phyloP scores from a whole-genome alignment of 2,329 filamentous ascomycete genomes.

The Xylaria hypoxylon region DNA sequence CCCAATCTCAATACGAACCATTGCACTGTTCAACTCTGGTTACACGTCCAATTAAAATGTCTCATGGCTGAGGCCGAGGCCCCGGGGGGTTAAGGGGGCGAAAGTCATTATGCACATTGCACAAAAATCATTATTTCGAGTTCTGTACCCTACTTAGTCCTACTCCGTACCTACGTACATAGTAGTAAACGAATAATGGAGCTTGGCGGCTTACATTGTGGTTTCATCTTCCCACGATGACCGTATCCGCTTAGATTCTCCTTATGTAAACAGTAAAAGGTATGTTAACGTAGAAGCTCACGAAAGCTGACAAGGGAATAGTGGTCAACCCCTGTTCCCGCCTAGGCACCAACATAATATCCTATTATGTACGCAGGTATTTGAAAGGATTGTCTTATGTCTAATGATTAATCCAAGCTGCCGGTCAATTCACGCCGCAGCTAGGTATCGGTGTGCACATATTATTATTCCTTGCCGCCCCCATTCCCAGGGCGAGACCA shows the following conservation, averaged over 20 bases:
- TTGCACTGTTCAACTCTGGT: slow-evolving; percentile 2
- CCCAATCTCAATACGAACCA: slow-evolving; percentile 33
- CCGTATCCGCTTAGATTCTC: too few relatives aligned
- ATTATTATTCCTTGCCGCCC: slow-evolving; percentile 5
- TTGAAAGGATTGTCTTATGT: slow-evolving; percentile 25
- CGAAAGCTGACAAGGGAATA: slow-evolving; percentile 23
- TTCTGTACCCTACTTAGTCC: too few relatives aligned
- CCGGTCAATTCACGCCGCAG: slow-evolving; percentile 14
- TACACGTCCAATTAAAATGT: slow-evolving; percentile 20
- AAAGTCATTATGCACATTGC: background rate
- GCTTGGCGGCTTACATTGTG: too few relatives aligned
- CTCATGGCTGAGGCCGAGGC: background rate
- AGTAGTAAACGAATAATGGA: too few relatives aligned
- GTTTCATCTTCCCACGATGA: too few relatives aligned
- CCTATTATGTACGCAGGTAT: slow-evolving; percentile 3
- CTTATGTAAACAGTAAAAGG: background rate
- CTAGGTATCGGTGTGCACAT: too few relatives aligned
- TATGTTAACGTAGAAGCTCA: background rate
- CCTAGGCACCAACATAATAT: slow-evolving; percentile 24
- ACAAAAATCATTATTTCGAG: background rate
- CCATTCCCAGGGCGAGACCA: slow-evolving; percentile 8
- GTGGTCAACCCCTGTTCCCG: slow-evolving; percentile 21
- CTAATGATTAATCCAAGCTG: slow-evolving; percentile 3
- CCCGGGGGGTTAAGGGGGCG: background rate
- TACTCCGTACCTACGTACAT: too few relatives aligned